Percentiles rank a stretch among this genome's conserved stretches.
phyloP scores from a whole-genome alignment of 1,284 basidiomycete genomes.

The Ustilago shanxiensis region DNA sequence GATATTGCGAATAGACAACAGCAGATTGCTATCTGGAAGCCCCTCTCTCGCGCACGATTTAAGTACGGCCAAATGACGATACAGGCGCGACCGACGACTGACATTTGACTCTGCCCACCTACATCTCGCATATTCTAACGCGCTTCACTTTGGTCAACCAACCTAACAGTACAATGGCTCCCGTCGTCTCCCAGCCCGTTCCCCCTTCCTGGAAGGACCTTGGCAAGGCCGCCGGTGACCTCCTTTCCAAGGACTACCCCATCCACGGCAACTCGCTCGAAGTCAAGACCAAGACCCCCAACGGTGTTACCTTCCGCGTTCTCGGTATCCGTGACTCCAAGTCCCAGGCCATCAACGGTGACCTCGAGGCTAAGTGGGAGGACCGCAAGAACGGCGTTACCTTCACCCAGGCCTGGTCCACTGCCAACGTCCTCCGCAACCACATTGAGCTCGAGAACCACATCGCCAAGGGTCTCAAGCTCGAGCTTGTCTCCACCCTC shows the following conservation, averaged over 20 bases:
- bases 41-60: neutral
- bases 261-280: slow-evolving; percentile 77
- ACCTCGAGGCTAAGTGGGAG: slow-evolving; percentile 70
- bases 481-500: slow-evolving; percentile 88
- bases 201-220: slow-evolving; percentile 70
- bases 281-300: slow-evolving; percentile 93
- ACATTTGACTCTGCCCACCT: no score
- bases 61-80: neutral
- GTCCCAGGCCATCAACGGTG: slow-evolving; percentile 67
- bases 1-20: no score
- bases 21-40: no score
- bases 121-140: no score
- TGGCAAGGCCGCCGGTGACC: slow-evolving; percentile 90
- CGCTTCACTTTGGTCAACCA: no score
- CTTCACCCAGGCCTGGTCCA: slow-evolving; percentile 80
- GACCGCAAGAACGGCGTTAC: slow-evolving; percentile 69
- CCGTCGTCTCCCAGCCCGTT: slow-evolving; percentile 61
- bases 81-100: neutral
- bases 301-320: slow-evolving; percentile 72
- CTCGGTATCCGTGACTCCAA: slow-evolving; percentile 69
- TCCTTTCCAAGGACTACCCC: slow-evolving; percentile 92
- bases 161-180: slow-evolving; percentile 33
- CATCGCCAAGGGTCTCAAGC: slow-evolving; percentile 94
- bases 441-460: slow-evolving; percentile 97
- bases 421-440: slow-evolving; percentile 84